Percentiles rank a stretch among this genome's conserved stretches.
phyloP scores from a whole-genome alignment of 75 land plant species.

The Selaginella tamariscina region DNA sequence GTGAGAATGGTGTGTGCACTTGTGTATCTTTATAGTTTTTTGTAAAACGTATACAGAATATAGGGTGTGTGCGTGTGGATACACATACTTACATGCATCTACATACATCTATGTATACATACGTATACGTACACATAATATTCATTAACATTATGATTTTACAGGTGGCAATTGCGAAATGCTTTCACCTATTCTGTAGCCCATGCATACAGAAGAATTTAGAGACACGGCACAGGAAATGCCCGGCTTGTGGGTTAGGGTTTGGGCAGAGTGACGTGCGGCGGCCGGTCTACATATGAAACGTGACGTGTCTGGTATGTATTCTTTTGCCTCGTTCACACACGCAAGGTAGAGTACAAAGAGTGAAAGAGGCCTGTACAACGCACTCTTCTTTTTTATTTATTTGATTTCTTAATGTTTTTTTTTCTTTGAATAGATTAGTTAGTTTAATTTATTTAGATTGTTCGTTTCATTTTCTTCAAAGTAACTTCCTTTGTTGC shows the following conservation, averaged over 20 bases:
- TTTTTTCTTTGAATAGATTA: not conserved
- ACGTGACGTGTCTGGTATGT: too few relatives aligned
- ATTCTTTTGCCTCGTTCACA: too few relatives aligned
- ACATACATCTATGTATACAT: too few relatives aligned
- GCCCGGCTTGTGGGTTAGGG: slow-evolving; percentile 61
- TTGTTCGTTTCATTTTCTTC: not conserved
- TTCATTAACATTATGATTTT: slow-evolving; percentile 15
- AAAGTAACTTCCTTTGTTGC: not conserved
- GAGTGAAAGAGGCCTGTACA: too few relatives aligned
- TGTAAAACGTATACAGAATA: too few relatives aligned
- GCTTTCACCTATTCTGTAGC: slow-evolving; percentile 84
- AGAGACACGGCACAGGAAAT: slow-evolving; percentile 75
- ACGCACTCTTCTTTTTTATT: too few relatives aligned
- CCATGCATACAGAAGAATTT: slow-evolving; percentile 65
- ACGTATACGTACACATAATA: too few relatives aligned
- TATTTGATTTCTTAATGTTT: too few relatives aligned
- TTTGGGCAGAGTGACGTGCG: slow-evolving; percentile 92
- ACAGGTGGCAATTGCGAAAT: slow-evolving; percentile 96
- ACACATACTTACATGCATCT: too few relatives aligned
- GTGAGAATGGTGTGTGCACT: too few relatives aligned
- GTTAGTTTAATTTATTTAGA: not conserved
- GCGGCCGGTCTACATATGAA: slow-evolving; percentile 73
- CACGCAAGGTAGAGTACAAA: too few relatives aligned
- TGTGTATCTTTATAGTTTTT: not conserved
- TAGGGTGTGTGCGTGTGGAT: too few relatives aligned